phyloP scores from a whole-genome alignment of 2,329 filamentous ascomycete species.

The Purpureocillium takamizusanense region DNA sequence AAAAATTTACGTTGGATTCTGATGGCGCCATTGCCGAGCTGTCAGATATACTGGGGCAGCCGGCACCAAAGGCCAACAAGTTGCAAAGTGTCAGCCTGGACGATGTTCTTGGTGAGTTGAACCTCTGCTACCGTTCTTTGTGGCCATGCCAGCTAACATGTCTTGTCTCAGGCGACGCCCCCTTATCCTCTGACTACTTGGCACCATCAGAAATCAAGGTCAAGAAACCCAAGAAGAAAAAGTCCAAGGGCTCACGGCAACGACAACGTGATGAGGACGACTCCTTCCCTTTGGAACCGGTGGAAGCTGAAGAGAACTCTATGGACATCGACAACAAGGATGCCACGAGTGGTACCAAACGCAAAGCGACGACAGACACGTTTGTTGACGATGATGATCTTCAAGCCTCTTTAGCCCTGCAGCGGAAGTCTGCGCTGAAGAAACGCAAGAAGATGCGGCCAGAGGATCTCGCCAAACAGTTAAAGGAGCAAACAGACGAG shows the following conservation, averaged over 20 bases:
- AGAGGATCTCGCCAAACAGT: slow-evolving; percentile 75
- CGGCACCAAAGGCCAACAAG: slow-evolving; percentile 49
- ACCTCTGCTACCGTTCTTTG: background rate
- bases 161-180: slow-evolving; percentile 14
- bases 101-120: slow-evolving; percentile 49
- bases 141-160: background rate
- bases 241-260: slow-evolving; percentile 65
- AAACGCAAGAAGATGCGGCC: slow-evolving; percentile 82
- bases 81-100: slow-evolving; percentile 70
- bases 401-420: slow-evolving; percentile 75
- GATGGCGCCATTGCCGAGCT: slow-evolving; percentile 61
- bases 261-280: slow-evolving; percentile 58
- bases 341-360: slow-evolving; percentile 44
- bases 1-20: slow-evolving; percentile 78
- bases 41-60: slow-evolving; percentile 43
- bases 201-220: slow-evolving; percentile 82
- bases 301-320: slow-evolving; percentile 29
- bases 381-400: slow-evolving; percentile 90
- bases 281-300: slow-evolving; percentile 36
- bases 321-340: slow-evolving; percentile 73
- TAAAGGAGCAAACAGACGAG: slow-evolving; percentile 56
- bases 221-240: slow-evolving; percentile 93
- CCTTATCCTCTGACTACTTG: slow-evolving; percentile 70
- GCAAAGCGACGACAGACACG: slow-evolving; percentile 53
- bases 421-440: slow-evolving; percentile 76